Conservation (phyloP, 805 yeast genomes). For the Sporopachydermia quercuum region DNA sequence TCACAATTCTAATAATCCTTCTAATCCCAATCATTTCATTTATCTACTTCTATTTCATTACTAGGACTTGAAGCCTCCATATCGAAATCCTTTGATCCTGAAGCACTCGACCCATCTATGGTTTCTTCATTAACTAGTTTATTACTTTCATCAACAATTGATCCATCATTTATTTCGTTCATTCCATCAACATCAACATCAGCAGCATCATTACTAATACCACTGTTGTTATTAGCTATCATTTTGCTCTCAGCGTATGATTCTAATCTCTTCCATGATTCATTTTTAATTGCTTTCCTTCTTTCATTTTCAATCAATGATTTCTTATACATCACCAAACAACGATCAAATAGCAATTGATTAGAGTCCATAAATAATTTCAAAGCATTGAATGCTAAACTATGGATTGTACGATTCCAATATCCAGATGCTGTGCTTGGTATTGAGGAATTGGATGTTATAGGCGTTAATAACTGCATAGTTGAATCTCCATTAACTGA, state of each 20-base stretch:
- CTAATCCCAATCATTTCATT: no score
- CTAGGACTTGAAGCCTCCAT: constrained; percentile 1
- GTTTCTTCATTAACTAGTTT: no score
- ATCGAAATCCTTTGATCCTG: no score
- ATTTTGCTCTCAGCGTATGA: constrained; percentile 30
- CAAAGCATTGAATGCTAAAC: constrained; percentile 79
- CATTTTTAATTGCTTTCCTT: constrained; percentile 44
- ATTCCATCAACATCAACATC: no score
- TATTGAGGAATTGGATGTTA: constrained; percentile 10
- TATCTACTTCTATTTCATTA: background rate
- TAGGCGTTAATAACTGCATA: constrained; percentile 12
- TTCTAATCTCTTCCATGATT: constrained; percentile 60
- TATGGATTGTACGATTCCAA: constrained; percentile 91
- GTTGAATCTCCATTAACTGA: constrained; percentile 14
- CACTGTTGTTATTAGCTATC: constrained; percentile 8
- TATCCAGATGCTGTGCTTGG: constrained; percentile 34
- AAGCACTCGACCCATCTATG: no score
- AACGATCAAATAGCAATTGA: constrained; percentile 81
- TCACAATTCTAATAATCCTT: no score
- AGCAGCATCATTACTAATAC: no score
- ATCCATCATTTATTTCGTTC: background rate
- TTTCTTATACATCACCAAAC: constrained; percentile 76
- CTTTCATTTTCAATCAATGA: constrained; percentile 59
- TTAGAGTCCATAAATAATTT: constrained; percentile 88
- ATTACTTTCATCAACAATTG: no score